These are phyloP conservation scores for Penicillium robsamsonii DNA, from an alignment of 495 filamentous ascomycete species.

Conservation along the genomic window DNA sequence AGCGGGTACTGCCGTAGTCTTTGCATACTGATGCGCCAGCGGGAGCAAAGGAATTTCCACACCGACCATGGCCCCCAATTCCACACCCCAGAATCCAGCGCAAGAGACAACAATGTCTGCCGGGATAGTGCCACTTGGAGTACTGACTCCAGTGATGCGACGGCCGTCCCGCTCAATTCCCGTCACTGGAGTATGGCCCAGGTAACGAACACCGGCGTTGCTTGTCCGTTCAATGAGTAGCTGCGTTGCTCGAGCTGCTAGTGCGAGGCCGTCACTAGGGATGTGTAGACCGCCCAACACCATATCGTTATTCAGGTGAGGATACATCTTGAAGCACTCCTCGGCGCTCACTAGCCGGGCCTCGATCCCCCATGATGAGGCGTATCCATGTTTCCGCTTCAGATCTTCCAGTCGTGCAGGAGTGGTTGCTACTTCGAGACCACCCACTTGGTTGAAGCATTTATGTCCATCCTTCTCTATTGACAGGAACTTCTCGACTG, in stretches of 20 bases:
- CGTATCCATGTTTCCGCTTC: slow-evolving; percentile 52
- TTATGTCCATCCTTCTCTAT: slow-evolving; percentile 38
- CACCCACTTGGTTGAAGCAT: slow-evolving; percentile 53
- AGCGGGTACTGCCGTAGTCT: slow-evolving; percentile 41
- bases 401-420: slow-evolving; percentile 48
- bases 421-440: slow-evolving; percentile 51
- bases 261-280: slow-evolving; percentile 50
- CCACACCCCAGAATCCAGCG: slow-evolving; percentile 55
- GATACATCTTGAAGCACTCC: slow-evolving; percentile 44
- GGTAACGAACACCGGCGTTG: slow-evolving; percentile 47
- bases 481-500: slow-evolving; percentile 46
- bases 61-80: slow-evolving; percentile 51
- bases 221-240: slow-evolving; percentile 48
- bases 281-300: slow-evolving; percentile 50
- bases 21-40: slow-evolving; percentile 52
- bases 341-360: slow-evolving; percentile 40
- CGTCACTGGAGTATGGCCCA: slow-evolving; percentile 45
- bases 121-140: slow-evolving; percentile 35
- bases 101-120: slow-evolving; percentile 52
- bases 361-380: slow-evolving; percentile 48
- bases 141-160: slow-evolving; percentile 46
- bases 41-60: slow-evolving; percentile 49
- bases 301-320: slow-evolving; percentile 42
- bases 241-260: slow-evolving; percentile 50
- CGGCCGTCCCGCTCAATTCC: slow-evolving; percentile 35